Base-by-base conservation (phyloP, 2,329 filamentous ascomycete species). In the Diplodia corticola region DNA sequence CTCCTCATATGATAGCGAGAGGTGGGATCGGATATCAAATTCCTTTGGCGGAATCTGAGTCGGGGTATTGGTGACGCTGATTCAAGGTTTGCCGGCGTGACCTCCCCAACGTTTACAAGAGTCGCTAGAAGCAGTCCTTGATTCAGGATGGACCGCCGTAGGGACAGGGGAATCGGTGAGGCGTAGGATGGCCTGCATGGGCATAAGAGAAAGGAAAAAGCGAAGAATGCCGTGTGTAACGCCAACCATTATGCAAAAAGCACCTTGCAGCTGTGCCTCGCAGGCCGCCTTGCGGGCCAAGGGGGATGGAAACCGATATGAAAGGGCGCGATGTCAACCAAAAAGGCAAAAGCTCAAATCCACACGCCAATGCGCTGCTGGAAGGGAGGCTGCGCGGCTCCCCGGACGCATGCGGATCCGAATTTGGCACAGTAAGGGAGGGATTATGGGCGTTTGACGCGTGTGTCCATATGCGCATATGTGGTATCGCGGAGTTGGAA, bases 121-220 rank as follows among this genome's bases (percentile, higher is more conserved):
- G n/a, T n/a, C n/a, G 3, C 22, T 24, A 61, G 33, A 61, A 33
- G n/a, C n/a, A n/a, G n/a, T n/a, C 26, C 44, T 40, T 61, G 30
- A 61, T 49, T 61, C 57, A 44, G 57, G 57, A 61, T 61, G 57
- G 57, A 61, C 57, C 57, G 57, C 57, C 48, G 57, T 44, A 61
- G 57, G 57, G 57, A 61, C 57, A 61, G 44, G 57, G 57, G 26
- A 49, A n/a, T n/a, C n/a, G n/a, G 40, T n/a, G 17, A 30, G 57
- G 33, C 33, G 12, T 24, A n/a, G 33, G 15, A n/a, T n/a, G n/a
- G n/a, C n/a, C n/a, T n/a, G n/a, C n/a, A n/a, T n/a, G 10, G 28
- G 22, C 28, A 24, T 30, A 46, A 59, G 37, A 7, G 33, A 40
- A 57, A n/a, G n/a, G 40, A 55, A 60, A 59, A 48, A 46, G 55